Conservation (phyloP, 257 asterid species). For the Cynanchum wilfordii region DNA sequence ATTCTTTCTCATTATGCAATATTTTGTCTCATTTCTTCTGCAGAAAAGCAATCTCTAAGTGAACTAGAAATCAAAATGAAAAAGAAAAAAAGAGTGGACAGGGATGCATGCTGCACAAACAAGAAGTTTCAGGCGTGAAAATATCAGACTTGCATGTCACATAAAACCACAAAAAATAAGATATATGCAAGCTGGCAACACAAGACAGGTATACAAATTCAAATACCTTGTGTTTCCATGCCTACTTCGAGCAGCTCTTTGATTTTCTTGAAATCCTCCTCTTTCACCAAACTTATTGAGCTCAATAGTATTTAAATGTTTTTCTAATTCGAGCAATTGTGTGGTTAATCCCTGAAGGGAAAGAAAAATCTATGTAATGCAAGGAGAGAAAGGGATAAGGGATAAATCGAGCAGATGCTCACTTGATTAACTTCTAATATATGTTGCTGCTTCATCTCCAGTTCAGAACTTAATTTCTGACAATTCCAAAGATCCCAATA, state of each 20-base stretch:
- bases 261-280: conserved; percentile 39
- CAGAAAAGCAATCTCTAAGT: not conserved
- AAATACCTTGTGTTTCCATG: conserved; percentile 63
- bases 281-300: conserved; percentile 66
- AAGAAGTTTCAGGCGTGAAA: not conserved
- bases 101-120: not conserved
- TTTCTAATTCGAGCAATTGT: conserved; percentile 84
- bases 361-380: conserved; percentile 6
- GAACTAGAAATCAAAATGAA: not conserved
- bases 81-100: not conserved
- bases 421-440: conserved; percentile 72
- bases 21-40: not conserved
- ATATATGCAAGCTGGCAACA: not conserved
- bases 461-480: conserved; percentile 76
- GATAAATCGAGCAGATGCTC: conserved; percentile 14
- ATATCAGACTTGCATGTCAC: not conserved
- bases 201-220: not conserved
- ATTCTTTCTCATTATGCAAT: not conserved
- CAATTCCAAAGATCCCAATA: conserved; percentile 93
- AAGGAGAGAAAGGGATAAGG: conserved; percentile 17
- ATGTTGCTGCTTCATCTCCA: conserved; percentile 65
- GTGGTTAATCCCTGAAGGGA: conserved; percentile 57
- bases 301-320: conserved; percentile 81
- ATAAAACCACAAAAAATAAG: not conserved
- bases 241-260: conserved; percentile 36